Conservation (phyloP, 768 basidiomycete species). For the Kwoniella heveanensis region DNA sequence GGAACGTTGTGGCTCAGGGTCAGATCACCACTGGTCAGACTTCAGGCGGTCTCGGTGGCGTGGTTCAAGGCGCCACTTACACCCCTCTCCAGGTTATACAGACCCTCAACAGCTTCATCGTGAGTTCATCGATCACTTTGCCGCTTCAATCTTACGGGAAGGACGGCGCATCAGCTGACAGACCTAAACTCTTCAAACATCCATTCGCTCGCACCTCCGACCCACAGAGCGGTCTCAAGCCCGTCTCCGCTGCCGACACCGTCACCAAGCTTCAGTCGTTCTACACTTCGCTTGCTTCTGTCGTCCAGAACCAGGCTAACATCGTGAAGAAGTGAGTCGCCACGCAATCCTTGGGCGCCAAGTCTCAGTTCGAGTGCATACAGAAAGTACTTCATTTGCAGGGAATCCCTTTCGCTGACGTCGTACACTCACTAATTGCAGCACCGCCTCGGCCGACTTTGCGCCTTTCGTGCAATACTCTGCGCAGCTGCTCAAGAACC, state of each 20-base stretch:
- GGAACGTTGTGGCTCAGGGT: constrained; percentile 4
- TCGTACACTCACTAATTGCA: neutral
- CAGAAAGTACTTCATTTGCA: no score
- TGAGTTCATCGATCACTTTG: neutral
- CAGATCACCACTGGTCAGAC: constrained; percentile 4
- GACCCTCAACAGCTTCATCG: constrained; percentile 14
- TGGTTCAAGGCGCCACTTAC: neutral
- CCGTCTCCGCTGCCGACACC: constrained; percentile 7
- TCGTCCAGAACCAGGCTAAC: constrained; percentile 6
- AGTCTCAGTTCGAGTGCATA: no score
- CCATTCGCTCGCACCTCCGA: neutral
- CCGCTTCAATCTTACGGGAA: neutral
- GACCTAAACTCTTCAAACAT: neutral
- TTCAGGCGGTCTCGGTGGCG: constrained; percentile 1
- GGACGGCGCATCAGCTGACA: neutral
- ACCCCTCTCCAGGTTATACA: constrained; percentile 15
- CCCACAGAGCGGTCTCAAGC: constrained; percentile 7
- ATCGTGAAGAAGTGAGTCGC: constrained; percentile 12
- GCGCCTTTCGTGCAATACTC: constrained; percentile 13
- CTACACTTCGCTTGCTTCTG: constrained; percentile 1
- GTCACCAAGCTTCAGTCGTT: constrained; percentile 10
- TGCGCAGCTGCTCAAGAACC: constrained; percentile 14
- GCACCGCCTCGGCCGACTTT: constrained; percentile 17
- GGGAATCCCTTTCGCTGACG: neutral
- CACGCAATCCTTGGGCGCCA: no score